Evolutionary conservation across 129 eudicot genomes (phyloP).

Genomic region (Tagetes erecta): DNA sequence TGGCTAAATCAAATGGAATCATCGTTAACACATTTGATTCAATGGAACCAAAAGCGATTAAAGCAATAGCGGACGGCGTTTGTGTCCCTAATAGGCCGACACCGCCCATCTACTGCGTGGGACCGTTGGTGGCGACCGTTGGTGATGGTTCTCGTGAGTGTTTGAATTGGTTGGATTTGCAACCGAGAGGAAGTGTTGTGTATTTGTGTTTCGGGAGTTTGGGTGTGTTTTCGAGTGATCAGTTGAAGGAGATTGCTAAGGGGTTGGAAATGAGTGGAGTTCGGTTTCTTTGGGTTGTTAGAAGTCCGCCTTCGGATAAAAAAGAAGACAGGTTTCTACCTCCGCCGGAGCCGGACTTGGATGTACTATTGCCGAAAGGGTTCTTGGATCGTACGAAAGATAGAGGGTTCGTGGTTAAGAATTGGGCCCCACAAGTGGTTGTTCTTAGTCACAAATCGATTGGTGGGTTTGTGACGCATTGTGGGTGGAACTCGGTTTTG

Average conservation of each 20-base stretch:
- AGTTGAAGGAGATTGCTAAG: slow-evolving; percentile 39
- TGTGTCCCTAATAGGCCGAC: slow-evolving; percentile 33
- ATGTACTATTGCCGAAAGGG: slow-evolving; percentile 37
- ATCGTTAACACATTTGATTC: slow-evolving; percentile 50
- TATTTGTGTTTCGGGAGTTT: slow-evolving; percentile 46
- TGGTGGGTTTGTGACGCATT: slow-evolving; percentile 61
- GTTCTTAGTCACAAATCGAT: slow-evolving; percentile 44
- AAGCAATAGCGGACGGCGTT: too few species aligned
- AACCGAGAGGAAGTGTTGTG: slow-evolving; percentile 45
- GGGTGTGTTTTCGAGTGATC: slow-evolving; percentile 38
- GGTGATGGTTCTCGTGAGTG: slow-evolving; percentile 26
- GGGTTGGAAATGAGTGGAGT: slow-evolving; percentile 42
- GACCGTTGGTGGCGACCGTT: slow-evolving; percentile 47
- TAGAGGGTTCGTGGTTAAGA: slow-evolving; percentile 47
- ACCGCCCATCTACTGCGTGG: slow-evolving; percentile 55
- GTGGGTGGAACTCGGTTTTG: slow-evolving; percentile 60
- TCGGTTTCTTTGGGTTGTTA: slow-evolving; percentile 50
- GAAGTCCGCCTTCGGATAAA: slow-evolving; percentile 39
- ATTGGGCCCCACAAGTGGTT: slow-evolving; percentile 56
- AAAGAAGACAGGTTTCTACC: slow-evolving; percentile 25
- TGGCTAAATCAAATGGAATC: slow-evolving; percentile 49
- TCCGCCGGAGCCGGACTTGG: slow-evolving; percentile 50
- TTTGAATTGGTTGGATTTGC: slow-evolving; percentile 39
- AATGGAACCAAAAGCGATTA: slow-evolving; percentile 48
- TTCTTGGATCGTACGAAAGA: slow-evolving; percentile 36